Evolutionary conservation across 441 rosid species (phyloP), one percentile per base, ranked within the genome.

Genomic region (Syzygium syzygioides): DNA sequence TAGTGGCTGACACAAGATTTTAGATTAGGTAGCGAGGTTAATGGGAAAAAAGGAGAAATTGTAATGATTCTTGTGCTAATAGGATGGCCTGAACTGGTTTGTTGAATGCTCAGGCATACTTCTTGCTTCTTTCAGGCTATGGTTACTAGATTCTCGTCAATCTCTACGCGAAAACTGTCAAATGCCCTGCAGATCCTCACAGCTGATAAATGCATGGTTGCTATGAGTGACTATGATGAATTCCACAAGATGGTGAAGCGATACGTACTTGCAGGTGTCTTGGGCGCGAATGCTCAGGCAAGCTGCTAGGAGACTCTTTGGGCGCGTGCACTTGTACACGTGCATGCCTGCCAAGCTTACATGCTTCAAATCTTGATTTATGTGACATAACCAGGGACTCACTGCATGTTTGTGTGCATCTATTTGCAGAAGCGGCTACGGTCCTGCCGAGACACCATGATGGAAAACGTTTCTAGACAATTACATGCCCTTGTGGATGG

Each of bases 261-360:
- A 45, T 45, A 7, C 48, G 48, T 45, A 76, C 91, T 95, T 80
- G 88, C 94, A 66, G 94, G 91, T 86, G 91, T 95, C 55, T 91
- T 98, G 86, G 97, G 97, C 91, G 57, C 94, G 13, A 93, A 89
- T 88, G 97, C 97, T 60, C 98, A 96, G 98, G 98, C 96, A 89
- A 64, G 34, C 50, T 68, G 18, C 68, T n/a, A 32, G 25, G 32
- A 79, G 52, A 23, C 45, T 62, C 62, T 25, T 57, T 9, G 37
- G 85, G 84, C 26, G 3, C 34, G 55, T 19, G 8, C 34, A 28
- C 28, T n/a, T 59, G 83, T 25, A 37, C 50, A n/a, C 68, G 17
- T n/a, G 4, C 17, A 30, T 50, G 26, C 4, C 59, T 19, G 59
- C 88, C 19, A 41, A 62, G 79, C 14, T 45, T 9, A 45, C 59